Evolutionary conservation across 164 flowering plant species (phyloP).

Genomic region (Nymphaea thermarum): DNA sequence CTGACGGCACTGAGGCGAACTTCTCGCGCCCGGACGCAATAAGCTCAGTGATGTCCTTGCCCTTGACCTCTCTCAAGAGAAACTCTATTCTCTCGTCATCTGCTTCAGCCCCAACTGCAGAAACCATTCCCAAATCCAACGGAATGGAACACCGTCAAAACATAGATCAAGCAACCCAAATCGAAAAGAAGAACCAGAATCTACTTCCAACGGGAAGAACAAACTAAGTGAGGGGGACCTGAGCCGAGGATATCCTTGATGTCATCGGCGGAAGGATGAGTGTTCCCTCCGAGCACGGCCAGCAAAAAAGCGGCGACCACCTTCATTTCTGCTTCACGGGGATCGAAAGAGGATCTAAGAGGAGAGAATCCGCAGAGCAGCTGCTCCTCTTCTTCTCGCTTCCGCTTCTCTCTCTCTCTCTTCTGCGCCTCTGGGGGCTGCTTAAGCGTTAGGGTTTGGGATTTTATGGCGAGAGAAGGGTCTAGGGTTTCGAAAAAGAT

Average conservation of each 20-base stretch:
- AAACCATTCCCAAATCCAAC: background rate
- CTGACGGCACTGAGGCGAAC: slow-evolving; percentile 29
- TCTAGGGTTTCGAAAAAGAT: background rate
- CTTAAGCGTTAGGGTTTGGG: background rate
- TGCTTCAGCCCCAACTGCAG: slow-evolving; percentile 31
- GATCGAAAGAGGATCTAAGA: no score
- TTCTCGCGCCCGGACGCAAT: slow-evolving; percentile 32
- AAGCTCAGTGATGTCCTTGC: slow-evolving; percentile 32
- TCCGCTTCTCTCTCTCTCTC: no score
- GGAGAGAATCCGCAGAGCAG: no score
- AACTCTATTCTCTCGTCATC: slow-evolving; percentile 22
- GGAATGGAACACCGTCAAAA: background rate
- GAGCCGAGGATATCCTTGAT: slow-evolving; percentile 49
- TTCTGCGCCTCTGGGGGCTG: background rate
- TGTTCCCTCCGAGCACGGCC: slow-evolving; percentile 66
- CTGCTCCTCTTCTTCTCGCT: no score
- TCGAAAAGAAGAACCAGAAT: background rate
- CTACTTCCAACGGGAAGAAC: background rate
- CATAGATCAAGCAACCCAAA: background rate
- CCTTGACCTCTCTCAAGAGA: slow-evolving; percentile 23
- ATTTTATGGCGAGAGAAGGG: background rate
- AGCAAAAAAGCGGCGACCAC: slow-evolving; percentile 60
- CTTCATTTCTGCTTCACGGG: slow-evolving; percentile 40
- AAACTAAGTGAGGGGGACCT: slow-evolving; percentile 17
- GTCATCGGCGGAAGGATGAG: slow-evolving; percentile 37